Evolutionary conservation across 371 early-diverging fungal species (phyloP), one percentile per base, ranked within the genome.

Genomic region (Thermomucor indicae-seudaticae): DNA sequence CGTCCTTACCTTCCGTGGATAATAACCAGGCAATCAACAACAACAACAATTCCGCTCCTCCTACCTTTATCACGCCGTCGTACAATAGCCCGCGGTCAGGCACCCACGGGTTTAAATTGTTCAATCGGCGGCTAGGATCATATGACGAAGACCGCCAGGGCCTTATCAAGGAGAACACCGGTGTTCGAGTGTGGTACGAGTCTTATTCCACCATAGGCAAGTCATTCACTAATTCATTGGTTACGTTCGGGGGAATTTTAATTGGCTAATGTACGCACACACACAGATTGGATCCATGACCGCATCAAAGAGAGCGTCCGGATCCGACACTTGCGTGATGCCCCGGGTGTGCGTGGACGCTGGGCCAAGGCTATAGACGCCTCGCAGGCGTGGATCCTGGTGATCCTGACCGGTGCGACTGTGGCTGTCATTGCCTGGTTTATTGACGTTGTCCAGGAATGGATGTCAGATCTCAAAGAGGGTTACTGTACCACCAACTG

Each of bases 221-320:
- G 1, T 4, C 14, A 30, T 43, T 31, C 19, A 40, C 22, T 22
- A 24, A 31, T 43, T 16, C 12, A 1, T 43, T 43, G n/a, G 47
- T 52, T 43, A 25, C 40, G 30, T 49, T 27, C 34, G 32, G 43
- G 19, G 19, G 25, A 34, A 40, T 19, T 45, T 50, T 19, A 34
- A 8, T n/a, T n/a, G n/a, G n/a, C n/a, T 6, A 24, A 27, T 25
- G 11, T 3, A 34, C n/a, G n/a, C 23, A 44, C 19, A 22, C 47
- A 23, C 60, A 8, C 51, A 74, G 94, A 96, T 65, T 96, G 93
- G 92, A 89, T 92, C 32, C 92, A 94, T 55, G 96, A 95, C 58
- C 78, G 83, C 51, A 84, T 91, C 35, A 89, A 93, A 60, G 96
- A 96, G 62, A 80, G 90, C n/a, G 78, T 86, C 1, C 67, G 96